These are phyloP conservation scores for Aspergillus japonicus DNA, from an alignment of 2,329 filamentous ascomycete species.

Conservation along the genomic window DNA sequence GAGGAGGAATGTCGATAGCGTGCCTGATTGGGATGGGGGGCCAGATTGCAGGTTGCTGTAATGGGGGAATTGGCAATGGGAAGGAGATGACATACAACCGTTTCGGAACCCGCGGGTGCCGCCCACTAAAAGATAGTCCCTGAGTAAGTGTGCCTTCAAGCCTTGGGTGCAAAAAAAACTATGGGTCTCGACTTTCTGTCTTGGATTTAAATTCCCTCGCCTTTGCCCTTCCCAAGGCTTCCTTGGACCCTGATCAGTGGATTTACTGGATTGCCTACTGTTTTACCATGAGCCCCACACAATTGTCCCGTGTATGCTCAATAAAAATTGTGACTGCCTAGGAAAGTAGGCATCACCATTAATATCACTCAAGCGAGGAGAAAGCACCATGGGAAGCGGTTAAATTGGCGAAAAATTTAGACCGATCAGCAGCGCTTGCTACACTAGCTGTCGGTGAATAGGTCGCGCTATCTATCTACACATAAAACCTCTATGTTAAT, in stretches of 20 bases:
- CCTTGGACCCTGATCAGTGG: background rate
- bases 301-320: background rate
- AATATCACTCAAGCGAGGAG: background rate
- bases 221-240: background rate
- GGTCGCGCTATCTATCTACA: background rate
- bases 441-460: background rate
- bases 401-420: background rate
- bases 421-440: background rate
- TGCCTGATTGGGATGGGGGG: background rate
- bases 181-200: background rate
- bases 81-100: background rate
- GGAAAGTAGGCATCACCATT: background rate
- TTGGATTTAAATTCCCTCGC: background rate
- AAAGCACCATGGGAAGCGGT: background rate
- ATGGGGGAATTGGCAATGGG: background rate
- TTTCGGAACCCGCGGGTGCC: constrained; percentile 21
- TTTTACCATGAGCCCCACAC: background rate
- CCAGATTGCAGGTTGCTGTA: background rate
- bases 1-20: background rate
- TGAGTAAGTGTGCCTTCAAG: no score
- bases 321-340: background rate
- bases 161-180: no score
- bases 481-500: background rate
- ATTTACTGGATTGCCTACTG: background rate
- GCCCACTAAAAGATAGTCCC: background rate